Percentiles rank a stretch among this genome's conserved stretches.
Conservation (phyloP, 2,329 filamentous ascomycete species). For the Chaetoscypha palmicola region DNA sequence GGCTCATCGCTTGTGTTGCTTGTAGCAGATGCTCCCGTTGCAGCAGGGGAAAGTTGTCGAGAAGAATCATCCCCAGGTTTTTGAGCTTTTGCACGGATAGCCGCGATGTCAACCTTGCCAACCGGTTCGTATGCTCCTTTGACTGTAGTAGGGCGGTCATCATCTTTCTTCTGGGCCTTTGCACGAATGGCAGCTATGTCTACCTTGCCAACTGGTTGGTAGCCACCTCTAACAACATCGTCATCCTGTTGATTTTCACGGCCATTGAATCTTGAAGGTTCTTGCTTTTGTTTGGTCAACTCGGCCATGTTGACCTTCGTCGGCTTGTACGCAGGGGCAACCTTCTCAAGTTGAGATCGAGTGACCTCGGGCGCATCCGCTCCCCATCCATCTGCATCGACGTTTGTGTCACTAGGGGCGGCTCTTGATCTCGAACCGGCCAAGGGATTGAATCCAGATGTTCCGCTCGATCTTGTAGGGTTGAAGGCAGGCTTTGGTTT, state of each 20-base stretch:
- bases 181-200: constrained; percentile 86
- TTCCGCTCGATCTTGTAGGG: constrained; percentile 51
- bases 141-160: constrained; percentile 76
- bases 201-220: constrained; percentile 95
- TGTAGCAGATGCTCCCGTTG: constrained; percentile 34
- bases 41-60: constrained; percentile 36
- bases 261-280: constrained; percentile 54
- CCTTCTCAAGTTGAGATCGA: constrained; percentile 82
- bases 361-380: constrained; percentile 87
- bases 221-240: constrained; percentile 76
- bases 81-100: constrained; percentile 79
- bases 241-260: constrained; percentile 38
- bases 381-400: constrained; percentile 89
- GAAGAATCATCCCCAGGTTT: constrained; percentile 41
- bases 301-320: constrained; percentile 92
- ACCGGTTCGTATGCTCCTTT: constrained; percentile 93
- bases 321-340: constrained; percentile 85
- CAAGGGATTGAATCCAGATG: constrained; percentile 57
- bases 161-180: constrained; percentile 60
- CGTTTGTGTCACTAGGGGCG: constrained; percentile 44
- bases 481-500: constrained; percentile 95
- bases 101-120: constrained; percentile 94
- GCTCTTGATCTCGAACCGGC: constrained; percentile 56
- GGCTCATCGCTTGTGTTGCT: constrained; percentile 39
- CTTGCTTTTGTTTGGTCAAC: constrained; percentile 63